Conservation (phyloP, 2,329 filamentous ascomycete species). For the Pseudopithomyces maydicus region DNA sequence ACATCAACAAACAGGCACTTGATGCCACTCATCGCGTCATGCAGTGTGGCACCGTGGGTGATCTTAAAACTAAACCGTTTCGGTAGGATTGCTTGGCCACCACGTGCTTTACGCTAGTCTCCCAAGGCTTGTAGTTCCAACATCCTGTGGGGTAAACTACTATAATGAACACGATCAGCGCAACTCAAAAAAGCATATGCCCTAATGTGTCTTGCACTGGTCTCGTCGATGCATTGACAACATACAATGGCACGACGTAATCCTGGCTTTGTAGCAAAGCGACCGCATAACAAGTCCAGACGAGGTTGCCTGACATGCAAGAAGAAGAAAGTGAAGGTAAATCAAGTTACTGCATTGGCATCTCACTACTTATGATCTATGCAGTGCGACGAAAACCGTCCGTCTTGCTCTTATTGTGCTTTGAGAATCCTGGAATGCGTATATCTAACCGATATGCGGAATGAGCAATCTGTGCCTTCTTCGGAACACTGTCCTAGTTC, state of each 20-base stretch:
- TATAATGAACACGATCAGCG: background rate
- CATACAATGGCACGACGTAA: slow-evolving; percentile 29
- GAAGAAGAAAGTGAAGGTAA: slow-evolving; percentile 42
- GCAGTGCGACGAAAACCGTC: slow-evolving; percentile 39
- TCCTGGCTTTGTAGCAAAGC: slow-evolving; percentile 37
- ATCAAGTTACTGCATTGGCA: background rate
- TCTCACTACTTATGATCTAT: background rate
- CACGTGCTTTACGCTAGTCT: background rate
- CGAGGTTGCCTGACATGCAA: slow-evolving; percentile 39
- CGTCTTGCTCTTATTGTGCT: slow-evolving; percentile 33
- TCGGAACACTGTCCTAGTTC: background rate
- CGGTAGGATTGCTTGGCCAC: background rate
- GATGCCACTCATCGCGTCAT: background rate
- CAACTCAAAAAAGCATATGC: too few species aligned
- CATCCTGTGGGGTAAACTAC: background rate
- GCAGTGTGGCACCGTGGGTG: too few species aligned
- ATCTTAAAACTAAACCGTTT: slow-evolving; percentile 1
- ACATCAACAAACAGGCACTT: too few species aligned
- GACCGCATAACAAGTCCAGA: slow-evolving; percentile 38
- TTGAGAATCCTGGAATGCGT: slow-evolving; percentile 29
- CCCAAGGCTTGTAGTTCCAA: background rate
- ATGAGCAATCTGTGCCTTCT: slow-evolving; percentile 7
- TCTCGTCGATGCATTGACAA: background rate
- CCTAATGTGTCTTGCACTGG: too few species aligned
- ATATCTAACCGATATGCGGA: slow-evolving; percentile 20